Evolutionary conservation across 2,329 filamentous ascomycete species (phyloP).

Genomic region (Ampelomyces quisqualis): DNA sequence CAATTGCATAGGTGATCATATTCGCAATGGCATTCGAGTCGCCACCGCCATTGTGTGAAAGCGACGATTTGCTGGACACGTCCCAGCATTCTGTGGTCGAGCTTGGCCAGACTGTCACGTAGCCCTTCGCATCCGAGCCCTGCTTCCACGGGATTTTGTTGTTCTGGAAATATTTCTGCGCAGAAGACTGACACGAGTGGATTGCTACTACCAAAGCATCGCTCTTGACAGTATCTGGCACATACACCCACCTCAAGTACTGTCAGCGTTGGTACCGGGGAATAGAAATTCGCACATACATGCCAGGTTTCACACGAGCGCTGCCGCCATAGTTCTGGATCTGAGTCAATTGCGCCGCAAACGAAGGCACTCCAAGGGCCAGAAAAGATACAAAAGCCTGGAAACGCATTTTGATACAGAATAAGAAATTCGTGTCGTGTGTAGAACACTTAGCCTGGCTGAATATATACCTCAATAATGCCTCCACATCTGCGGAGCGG

Average conservation of each 20-base stretch:
- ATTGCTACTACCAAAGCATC: slow-evolving; percentile 35
- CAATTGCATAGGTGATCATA: slow-evolving; percentile 60
- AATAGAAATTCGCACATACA: slow-evolving; percentile 12
- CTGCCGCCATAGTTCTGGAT: slow-evolving; percentile 29
- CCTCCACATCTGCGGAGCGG: slow-evolving; percentile 7
- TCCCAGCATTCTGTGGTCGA: slow-evolving; percentile 56
- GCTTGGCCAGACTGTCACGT: slow-evolving; percentile 34
- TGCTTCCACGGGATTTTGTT: slow-evolving; percentile 34
- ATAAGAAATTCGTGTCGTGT: background rate
- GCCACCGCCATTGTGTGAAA: slow-evolving; percentile 59
- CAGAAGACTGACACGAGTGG: slow-evolving; percentile 35
- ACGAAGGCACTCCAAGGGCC: slow-evolving; percentile 10
- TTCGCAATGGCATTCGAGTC: slow-evolving; percentile 59
- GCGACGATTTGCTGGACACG: slow-evolving; percentile 55
- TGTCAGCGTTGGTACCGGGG: slow-evolving; percentile 1
- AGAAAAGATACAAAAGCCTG: slow-evolving; percentile 14
- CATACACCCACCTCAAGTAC: slow-evolving; percentile 30
- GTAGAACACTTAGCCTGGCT: background rate
- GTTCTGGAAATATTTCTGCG: slow-evolving; percentile 34
- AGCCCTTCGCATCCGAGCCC: slow-evolving; percentile 34
- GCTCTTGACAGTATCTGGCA: slow-evolving; percentile 27
- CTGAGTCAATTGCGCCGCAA: slow-evolving; percentile 32
- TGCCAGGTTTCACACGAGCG: slow-evolving; percentile 30
- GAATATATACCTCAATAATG: background rate
- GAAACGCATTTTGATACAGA: slow-evolving; percentile 15